Percentiles rank a stretch among this genome's conserved stretches.
phyloP scores from a whole-genome alignment of 2,329 filamentous ascomycete species.

The Fusarium oxysporum region DNA sequence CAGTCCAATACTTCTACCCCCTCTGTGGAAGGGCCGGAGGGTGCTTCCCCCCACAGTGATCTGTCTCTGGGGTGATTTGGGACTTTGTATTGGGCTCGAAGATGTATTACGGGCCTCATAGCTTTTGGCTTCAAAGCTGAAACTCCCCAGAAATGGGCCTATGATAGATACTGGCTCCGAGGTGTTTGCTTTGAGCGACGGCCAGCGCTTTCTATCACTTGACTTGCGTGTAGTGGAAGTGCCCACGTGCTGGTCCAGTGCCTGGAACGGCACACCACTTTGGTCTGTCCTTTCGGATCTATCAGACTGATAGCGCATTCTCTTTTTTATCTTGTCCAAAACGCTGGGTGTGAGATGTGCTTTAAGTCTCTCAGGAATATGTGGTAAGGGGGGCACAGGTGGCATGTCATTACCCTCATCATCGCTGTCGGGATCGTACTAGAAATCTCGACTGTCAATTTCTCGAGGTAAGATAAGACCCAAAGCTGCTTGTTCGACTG shows the following conservation, averaged over 20 bases:
- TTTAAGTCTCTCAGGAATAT: conserved; percentile 48
- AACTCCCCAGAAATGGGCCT: not conserved
- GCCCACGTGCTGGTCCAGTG: not conserved
- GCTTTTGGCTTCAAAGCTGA: not conserved
- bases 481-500: conserved; percentile 46
- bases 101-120: not conserved
- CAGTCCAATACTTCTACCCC: not conserved
- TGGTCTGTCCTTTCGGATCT: not conserved
- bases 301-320: conserved; percentile 42
- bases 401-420: conserved; percentile 43
- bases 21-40: not conserved
- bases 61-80: not conserved
- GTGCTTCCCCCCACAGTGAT: not conserved
- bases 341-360: conserved; percentile 41
- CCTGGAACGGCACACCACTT: conserved; percentile 5
- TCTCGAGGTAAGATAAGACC: conserved; percentile 52
- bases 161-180: conserved; percentile 39
- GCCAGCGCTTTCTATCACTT: conserved; percentile 19
- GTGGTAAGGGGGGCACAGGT: conserved; percentile 47
- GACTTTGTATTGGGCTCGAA: not conserved
- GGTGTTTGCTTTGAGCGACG: conserved; percentile 40
- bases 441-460: conserved; percentile 49
- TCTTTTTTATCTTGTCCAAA: conserved; percentile 46
- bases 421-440: conserved; percentile 54
- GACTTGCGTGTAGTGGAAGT: conserved; percentile 5